phyloP scores from a whole-genome alignment of 306 rosid species.

The Pyrus communis region DNA sequence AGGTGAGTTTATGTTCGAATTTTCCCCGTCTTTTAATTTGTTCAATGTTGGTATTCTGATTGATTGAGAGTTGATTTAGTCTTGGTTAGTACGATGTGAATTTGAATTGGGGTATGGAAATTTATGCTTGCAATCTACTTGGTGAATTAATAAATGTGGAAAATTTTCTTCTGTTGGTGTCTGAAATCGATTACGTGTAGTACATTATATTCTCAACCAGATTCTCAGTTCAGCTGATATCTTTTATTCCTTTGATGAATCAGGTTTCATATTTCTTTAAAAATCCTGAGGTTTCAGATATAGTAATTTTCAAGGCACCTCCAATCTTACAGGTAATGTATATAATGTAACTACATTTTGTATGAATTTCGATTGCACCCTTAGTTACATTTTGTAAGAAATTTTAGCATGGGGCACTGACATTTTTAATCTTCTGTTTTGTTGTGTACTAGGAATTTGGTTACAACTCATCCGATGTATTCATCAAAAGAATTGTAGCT shows the following conservation, averaged over 20 bases:
- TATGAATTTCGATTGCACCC: background rate
- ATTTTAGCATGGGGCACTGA: conserved; percentile 3
- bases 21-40: background rate
- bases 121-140: background rate
- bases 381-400: background rate
- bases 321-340: conserved; percentile 56
- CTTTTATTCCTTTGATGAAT: conserved; percentile 1
- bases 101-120: background rate
- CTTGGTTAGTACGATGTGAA: background rate
- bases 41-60: background rate
- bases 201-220: background rate
- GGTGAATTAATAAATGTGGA: background rate
- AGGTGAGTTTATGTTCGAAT: conserved; percentile 40
- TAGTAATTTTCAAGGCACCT: conserved; percentile 87
- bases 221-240: background rate
- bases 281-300: conserved; percentile 86
- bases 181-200: background rate
- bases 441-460: conserved; percentile 46
- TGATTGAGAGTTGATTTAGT: background rate
- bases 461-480: conserved; percentile 56
- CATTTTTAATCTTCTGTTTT: background rate
- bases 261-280: conserved; percentile 87
- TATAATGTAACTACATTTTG: background rate
- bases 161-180: background rate
- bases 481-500: conserved; percentile 86